phyloP scores from a whole-genome alignment of 75 land plant genomes.

The Picea sitchensis region DNA sequence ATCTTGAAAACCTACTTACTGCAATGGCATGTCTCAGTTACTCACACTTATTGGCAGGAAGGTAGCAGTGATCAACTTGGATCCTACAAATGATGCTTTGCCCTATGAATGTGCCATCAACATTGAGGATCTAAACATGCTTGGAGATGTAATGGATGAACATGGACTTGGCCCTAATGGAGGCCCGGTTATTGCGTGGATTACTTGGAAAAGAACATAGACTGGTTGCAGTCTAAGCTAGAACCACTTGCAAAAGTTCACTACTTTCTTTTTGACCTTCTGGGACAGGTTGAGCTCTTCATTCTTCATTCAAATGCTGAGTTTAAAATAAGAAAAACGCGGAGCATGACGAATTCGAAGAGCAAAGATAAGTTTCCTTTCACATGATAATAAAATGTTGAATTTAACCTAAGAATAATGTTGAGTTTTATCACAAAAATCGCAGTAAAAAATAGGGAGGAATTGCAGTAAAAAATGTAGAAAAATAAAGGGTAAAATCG shows the following conservation, averaged over 20 bases:
- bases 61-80: conserved; percentile 91
- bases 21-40: conserved; percentile 97
- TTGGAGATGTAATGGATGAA: conserved; percentile 91
- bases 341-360: too few relatives aligned
- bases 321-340: too few relatives aligned
- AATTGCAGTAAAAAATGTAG: too few relatives aligned
- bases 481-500: too few relatives aligned
- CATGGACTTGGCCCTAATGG: conserved; percentile 98
- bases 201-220: conserved; percentile 94
- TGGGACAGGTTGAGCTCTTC: too few relatives aligned
- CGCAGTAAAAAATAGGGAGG: too few relatives aligned
- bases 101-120: conserved; percentile 99
- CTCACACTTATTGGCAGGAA: conserved; percentile 94
- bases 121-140: conserved; percentile 83
- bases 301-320: too few relatives aligned
- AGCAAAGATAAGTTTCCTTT: too few relatives aligned
- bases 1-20: conserved; percentile 93
- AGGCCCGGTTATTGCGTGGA: conserved; percentile 99
- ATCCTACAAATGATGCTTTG: conserved; percentile 96
- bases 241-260: conserved; percentile 48
- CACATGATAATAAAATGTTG: too few relatives aligned
- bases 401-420: too few relatives aligned
- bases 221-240: conserved; percentile 85
- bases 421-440: too few relatives aligned
- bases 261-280: too few relatives aligned